phyloP scores from a whole-genome alignment of 1,284 basidiomycete genomes.

The Macrocystidia cucumis region DNA sequence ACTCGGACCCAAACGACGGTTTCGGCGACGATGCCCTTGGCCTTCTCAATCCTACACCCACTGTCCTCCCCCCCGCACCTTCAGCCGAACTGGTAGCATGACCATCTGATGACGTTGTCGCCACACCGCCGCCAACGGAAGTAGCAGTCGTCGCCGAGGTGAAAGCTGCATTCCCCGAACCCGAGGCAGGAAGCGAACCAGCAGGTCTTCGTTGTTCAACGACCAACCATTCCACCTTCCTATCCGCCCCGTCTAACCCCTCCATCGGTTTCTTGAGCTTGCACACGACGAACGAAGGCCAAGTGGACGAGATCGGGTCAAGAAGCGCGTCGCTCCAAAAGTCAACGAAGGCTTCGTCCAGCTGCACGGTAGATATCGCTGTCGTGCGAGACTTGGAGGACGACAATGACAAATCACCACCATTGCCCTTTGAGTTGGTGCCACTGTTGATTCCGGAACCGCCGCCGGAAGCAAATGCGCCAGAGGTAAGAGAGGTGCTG shows the following conservation, averaged over 20 bases:
- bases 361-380: conserved; percentile 37
- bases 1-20: conserved; percentile 39
- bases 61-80: no score
- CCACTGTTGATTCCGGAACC: no score
- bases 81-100: no score
- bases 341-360: conserved; percentile 74
- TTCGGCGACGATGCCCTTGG: conserved; percentile 36
- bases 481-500: no score
- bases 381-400: conserved; percentile 40
- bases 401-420: conserved; percentile 16
- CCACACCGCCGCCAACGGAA: no score
- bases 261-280: conserved; percentile 39
- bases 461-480: no score
- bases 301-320: conserved; percentile 52
- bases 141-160: no score
- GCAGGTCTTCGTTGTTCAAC: conserved; percentile 48
- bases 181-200: conserved; percentile 19
- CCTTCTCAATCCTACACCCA: no score
- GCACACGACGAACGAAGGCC: conserved; percentile 63
- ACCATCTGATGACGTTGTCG: no score
- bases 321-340: conserved; percentile 68
- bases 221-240: conserved; percentile 49
- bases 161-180: no score
- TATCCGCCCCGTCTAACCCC: conserved; percentile 18
- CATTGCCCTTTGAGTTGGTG: conserved; percentile 9